These are phyloP conservation scores for Calonectria crousiana DNA, from an alignment of 2,329 filamentous ascomycete species.

Conservation along the genomic window DNA sequence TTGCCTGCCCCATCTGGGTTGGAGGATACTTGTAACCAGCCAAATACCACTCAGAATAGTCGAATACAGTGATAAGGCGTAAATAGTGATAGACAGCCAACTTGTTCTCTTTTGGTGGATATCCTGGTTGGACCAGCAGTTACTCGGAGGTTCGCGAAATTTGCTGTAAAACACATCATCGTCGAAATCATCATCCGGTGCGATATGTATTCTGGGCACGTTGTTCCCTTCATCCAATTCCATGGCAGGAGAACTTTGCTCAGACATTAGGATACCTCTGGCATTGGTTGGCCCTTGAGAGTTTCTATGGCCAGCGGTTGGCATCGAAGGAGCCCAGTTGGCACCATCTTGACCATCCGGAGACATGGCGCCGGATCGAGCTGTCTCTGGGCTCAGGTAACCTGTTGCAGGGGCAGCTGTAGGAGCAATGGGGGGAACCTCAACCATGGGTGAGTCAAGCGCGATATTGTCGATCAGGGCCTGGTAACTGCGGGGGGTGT, in stretches of 20 bases:
- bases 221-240: slow-evolving; percentile 23
- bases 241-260: background rate
- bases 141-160: slow-evolving; percentile 48
- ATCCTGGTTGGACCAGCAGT: slow-evolving; percentile 49
- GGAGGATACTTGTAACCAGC: slow-evolving; percentile 70
- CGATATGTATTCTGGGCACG: slow-evolving; percentile 33
- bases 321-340: slow-evolving; percentile 40
- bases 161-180: slow-evolving; percentile 49
- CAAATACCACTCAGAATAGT: slow-evolving; percentile 75
- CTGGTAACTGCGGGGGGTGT: slow-evolving; percentile 38
- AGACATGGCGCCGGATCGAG: slow-evolving; percentile 1
- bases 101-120: slow-evolving; percentile 48
- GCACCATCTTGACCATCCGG: slow-evolving; percentile 20
- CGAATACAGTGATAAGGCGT: slow-evolving; percentile 69
- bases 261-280: slow-evolving; percentile 22
- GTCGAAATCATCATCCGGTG: slow-evolving; percentile 37
- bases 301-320: slow-evolving; percentile 16
- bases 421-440: background rate
- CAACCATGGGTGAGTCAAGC: slow-evolving; percentile 3
- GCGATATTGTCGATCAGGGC: slow-evolving; percentile 29
- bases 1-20: slow-evolving; percentile 70
- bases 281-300: background rate
- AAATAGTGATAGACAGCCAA: slow-evolving; percentile 64
- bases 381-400: slow-evolving; percentile 28
- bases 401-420: background rate